Base-by-base conservation (phyloP, 1,284 basidiomycete species). In the Pisolithus thermaeus region DNA sequence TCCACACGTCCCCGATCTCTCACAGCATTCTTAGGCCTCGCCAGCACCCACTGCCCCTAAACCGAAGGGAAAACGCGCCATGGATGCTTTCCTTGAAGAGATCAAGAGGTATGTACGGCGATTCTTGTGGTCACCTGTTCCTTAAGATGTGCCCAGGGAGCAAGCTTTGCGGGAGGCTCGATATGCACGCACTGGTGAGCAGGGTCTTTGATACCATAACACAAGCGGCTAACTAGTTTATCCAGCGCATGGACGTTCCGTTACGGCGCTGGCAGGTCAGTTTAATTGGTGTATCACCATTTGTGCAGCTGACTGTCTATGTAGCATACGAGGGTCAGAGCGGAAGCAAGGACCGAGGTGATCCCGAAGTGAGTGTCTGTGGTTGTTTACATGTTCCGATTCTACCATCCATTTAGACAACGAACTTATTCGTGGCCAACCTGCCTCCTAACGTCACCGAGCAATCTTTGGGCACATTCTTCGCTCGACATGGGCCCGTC, bases 381-480 rank as follows among this genome's bases (percentile, higher is more conserved):
- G 23, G 14, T 44, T 16, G 44, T 27, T 14, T 38, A 4, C 47
- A 44, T 25, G 55, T 20, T 41, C 22, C 47, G 7, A 32, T 20
- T 44, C 22, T 44, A 30, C 11, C 45, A n/a, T 28, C 37, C 37
- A 53, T 42, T 20, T 47, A 94, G 86, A 95, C 94, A 0, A 93
- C 95, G 22, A 98, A 98, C 63, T 72, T 99, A 18, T 97, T 95
- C 66, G 90, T 97, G 12, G 90, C 91, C 18, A 93, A 95, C 62
- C 71, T 99, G 7, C 95, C 96, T 1, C 72, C 80, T 3, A 82
- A 88, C 62, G 84, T 95, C 14, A 91, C 84, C 1, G 95, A 98
- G 63, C 82, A 84, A 57, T 77, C 76, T 18, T 69, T 99, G 27
- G 96, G 94, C 1, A 78, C 83, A 53, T 92, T 96, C 68, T 98